Conservation (phyloP, 164 flowering plant genomes). For the Liquidambar formosana region DNA sequence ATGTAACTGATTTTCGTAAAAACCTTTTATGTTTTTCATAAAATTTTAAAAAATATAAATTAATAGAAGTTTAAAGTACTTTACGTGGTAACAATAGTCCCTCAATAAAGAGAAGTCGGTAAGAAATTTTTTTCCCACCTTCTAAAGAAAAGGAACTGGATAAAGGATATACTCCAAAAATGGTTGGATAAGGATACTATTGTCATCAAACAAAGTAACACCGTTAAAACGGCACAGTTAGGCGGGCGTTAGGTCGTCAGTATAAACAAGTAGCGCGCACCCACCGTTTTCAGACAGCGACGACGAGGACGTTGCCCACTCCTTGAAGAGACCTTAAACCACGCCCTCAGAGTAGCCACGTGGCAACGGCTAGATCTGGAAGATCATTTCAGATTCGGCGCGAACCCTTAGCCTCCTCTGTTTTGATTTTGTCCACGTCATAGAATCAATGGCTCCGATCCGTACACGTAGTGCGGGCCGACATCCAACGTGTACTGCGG, state of each 20-base stretch:
- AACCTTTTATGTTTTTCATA: too few species aligned
- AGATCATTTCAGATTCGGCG: slow-evolving; percentile 30
- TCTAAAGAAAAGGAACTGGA: too few species aligned
- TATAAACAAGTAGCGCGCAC: too few species aligned
- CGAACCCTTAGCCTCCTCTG: slow-evolving; percentile 11
- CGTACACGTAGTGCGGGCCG: slow-evolving; percentile 7
- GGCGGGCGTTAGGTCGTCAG: background rate
- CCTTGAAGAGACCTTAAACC: slow-evolving; percentile 2
- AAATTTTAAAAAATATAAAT: too few species aligned
- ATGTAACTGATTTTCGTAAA: too few species aligned
- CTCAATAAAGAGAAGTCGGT: too few species aligned
- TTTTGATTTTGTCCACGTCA: slow-evolving; percentile 39
- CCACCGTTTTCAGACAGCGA: background rate
- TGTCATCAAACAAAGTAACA: background rate
- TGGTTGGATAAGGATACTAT: background rate
- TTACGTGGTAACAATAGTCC: too few species aligned
- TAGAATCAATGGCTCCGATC: slow-evolving; percentile 10
- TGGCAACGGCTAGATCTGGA: slow-evolving; percentile 11
- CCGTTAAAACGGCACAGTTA: slow-evolving; percentile 6
- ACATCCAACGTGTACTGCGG: slow-evolving; percentile 18
- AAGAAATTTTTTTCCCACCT: too few species aligned
- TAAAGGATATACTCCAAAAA: too few species aligned
- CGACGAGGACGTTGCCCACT: background rate
- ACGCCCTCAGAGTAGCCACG: slow-evolving; percentile 13
- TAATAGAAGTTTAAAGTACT: too few species aligned